phyloP scores from a whole-genome alignment of 2,329 filamentous ascomycete species.

The Pestalotiopsis sp. region DNA sequence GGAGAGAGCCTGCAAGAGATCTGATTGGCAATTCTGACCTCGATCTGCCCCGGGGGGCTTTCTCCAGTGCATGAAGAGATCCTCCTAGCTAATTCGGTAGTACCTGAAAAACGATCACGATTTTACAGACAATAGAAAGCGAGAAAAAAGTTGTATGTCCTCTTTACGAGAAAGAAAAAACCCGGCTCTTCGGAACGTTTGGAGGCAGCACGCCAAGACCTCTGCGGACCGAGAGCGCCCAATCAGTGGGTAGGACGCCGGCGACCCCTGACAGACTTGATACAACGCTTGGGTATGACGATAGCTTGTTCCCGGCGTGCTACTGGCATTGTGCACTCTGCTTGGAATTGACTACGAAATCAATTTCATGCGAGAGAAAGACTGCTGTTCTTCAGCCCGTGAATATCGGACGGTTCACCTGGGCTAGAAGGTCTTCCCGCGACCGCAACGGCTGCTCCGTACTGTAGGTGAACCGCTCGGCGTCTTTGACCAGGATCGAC shows the following conservation, averaged over 20 bases:
- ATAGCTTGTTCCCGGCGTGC: not conserved
- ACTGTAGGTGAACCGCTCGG: not conserved
- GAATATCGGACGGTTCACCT: not conserved
- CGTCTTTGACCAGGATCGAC: not conserved
- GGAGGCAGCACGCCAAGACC: conserved; percentile 8
- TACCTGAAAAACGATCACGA: not conserved
- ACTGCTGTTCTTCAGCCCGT: not conserved
- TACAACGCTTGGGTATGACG: conserved; percentile 11
- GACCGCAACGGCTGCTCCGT: not conserved
- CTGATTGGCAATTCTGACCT: not conserved
- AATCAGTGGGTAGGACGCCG: not conserved
- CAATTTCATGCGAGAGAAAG: conserved; percentile 12
- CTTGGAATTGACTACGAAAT: conserved; percentile 16
- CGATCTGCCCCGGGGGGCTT: not conserved
- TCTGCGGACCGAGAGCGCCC: not conserved
- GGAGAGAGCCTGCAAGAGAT: not conserved
- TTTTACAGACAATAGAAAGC: not conserved
- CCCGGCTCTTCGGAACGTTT: conserved; percentile 5
- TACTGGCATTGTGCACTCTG: conserved; percentile 3
- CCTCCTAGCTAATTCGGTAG: not conserved
- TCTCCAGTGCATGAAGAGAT: not conserved
- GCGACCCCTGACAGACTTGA: conserved; percentile 7
- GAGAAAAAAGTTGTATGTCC: not conserved
- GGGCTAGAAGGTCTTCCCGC: not conserved
- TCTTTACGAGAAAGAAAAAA: not conserved